Base-by-base conservation (phyloP, 768 basidiomycete genomes). In the Suillus sp. region DNA sequence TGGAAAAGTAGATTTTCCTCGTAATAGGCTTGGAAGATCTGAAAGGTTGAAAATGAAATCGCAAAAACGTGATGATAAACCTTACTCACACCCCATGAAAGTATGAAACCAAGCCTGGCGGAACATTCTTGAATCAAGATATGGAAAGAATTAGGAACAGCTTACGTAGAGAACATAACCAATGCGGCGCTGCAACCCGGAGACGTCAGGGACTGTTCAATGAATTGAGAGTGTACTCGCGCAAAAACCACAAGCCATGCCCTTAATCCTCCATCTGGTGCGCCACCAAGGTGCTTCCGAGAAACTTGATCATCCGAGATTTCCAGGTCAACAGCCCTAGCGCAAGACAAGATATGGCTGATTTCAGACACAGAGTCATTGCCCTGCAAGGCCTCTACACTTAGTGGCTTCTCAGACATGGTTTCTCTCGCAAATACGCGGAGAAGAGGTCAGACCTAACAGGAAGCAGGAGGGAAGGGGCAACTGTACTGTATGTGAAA, bases 1-100 rank as follows among this genome's bases (percentile, higher is more conserved):
- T 80, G 66, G 1, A 68, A 74, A 27, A 91, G 77, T 6, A 89
- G 34, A 1, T 77, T 80, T 35, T 81, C 74, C 67, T 89, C 79
- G 66, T 93, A 92, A 69, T 90, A 89, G 8, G 81, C 81, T 79
- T 93, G 91, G 71, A 92, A 92, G 30, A 86, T 80, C 89, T 91
- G 58, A 14, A 35, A 22, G 55, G n/a, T 1, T 40, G 47, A 13
- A 35, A 27, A 32, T 43, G 51, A 32, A 67, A 32, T 22, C 32
- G 6, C 27, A 50, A 6, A 11, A 20, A 20, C 38, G 37, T n/a
- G 11, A 3, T 30, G 5, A 20, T 35, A 55, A 48, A 61, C 16
- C 34, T 34, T n/a, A 79, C 85, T 74, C 68, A 88, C 90, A 57
- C 91, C 90, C 88, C 89, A 91, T 0, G 87, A 83, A 67, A 90